Percentiles rank a stretch among this genome's conserved stretches.
phyloP scores from a whole-genome alignment of 768 basidiomycete genomes.

The Kwoniella mangroviensis region DNA sequence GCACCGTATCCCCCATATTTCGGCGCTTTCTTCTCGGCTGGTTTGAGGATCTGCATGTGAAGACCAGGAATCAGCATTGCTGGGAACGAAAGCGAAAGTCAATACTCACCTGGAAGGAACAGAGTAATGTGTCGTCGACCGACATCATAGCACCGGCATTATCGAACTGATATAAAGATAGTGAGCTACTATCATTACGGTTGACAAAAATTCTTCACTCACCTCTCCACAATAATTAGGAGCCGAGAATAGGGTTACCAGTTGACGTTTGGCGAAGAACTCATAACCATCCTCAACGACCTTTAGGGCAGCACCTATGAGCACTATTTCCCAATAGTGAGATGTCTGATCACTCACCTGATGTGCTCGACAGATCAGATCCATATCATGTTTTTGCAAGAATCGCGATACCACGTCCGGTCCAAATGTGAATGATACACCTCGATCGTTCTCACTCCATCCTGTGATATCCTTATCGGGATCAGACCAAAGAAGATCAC shows the following conservation, averaged over 20 bases:
- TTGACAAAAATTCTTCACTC: conserved; percentile 19
- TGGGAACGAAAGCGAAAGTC: no score
- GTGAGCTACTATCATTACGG: not conserved
- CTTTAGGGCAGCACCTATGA: conserved; percentile 57
- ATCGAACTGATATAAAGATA: conserved; percentile 69
- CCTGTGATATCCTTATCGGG: conserved; percentile 99
- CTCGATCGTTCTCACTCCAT: conserved; percentile 99
- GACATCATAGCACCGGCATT: conserved; percentile 99
- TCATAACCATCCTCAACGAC: conserved; percentile 99
- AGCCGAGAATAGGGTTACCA: conserved; percentile 95
- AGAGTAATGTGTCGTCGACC: conserved; percentile 93
- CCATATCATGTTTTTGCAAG: conserved; percentile 99
- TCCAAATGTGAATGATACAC: conserved; percentile 98
- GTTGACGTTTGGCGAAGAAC: conserved; percentile 95
- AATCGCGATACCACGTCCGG: conserved; percentile 98
- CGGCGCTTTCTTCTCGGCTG: conserved; percentile 92
- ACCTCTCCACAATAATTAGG: conserved; percentile 64
- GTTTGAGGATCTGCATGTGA: conserved; percentile 82
- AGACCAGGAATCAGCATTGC: not conserved
- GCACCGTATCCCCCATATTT: conserved; percentile 63
- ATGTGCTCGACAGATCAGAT: conserved; percentile 96
- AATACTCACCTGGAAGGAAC: conserved; percentile 87
- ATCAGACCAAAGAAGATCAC: conserved; percentile 97
- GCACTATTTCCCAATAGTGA: not conserved
- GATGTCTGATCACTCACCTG: conserved; percentile 66